phyloP scores from a whole-genome alignment of 805 yeast genomes.

The Lachancea kluyveri region DNA sequence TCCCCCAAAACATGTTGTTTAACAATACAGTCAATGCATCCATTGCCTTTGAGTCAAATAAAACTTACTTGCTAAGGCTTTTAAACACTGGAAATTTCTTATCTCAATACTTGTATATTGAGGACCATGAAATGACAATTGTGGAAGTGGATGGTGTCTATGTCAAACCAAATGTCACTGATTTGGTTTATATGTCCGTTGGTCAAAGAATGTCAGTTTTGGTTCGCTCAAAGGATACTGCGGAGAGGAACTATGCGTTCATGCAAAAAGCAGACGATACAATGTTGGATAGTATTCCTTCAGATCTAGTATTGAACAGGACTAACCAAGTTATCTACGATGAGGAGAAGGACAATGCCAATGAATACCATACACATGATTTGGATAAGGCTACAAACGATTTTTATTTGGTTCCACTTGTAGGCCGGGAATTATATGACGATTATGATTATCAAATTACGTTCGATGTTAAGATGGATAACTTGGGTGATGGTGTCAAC shows the following conservation, averaged over 20 bases:
- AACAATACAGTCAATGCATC: conserved; percentile 58
- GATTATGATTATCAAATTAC: conserved; percentile 59
- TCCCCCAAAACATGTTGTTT: conserved; percentile 60
- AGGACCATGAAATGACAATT: conserved; percentile 64
- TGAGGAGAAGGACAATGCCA: conserved; percentile 26
- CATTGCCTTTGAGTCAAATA: conserved; percentile 49
- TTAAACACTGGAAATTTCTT: conserved; percentile 68
- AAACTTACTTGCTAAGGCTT: conserved; percentile 58
- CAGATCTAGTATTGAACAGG: conserved; percentile 46
- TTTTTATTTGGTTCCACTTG: conserved; percentile 34
- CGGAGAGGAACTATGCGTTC: conserved; percentile 48
- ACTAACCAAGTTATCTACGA: conserved; percentile 54
- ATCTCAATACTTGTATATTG: conserved; percentile 61
- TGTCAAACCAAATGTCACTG: conserved; percentile 50
- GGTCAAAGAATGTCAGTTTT: conserved; percentile 79
- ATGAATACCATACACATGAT: conserved; percentile 18
- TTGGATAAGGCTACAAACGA: conserved; percentile 27
- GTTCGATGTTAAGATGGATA: conserved; percentile 57
- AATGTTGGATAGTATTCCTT: conserved; percentile 68
- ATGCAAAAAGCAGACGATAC: conserved; percentile 55
- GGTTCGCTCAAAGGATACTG: conserved; percentile 45
- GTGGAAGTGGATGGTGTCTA: conserved; percentile 74
- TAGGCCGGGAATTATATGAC: conserved; percentile 42
- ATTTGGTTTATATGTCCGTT: conserved; percentile 57
- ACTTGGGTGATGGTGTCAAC: conserved; percentile 65